These are phyloP conservation scores for Stereum hirsutum DNA, from an alignment of 1,284 basidiomycete species.

Conservation along the genomic window DNA sequence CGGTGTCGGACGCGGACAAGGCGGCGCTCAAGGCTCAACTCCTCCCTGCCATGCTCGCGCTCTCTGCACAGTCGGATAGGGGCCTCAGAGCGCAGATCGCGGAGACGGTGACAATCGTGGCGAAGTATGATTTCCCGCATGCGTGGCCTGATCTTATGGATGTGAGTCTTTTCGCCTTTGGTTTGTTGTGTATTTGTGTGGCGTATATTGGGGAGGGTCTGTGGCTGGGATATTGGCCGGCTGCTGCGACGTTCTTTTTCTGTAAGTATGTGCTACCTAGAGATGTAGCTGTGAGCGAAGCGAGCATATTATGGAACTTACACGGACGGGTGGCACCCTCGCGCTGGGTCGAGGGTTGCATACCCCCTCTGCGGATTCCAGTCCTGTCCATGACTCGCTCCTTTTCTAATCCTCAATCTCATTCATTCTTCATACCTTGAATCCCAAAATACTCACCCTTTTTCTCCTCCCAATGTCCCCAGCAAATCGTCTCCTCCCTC, in stretches of 20 bases:
- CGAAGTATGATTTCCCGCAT: conserved; percentile 79
- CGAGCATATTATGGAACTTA: too few species aligned
- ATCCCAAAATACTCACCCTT: background rate
- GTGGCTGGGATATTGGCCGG: too few species aligned
- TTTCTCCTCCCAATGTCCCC: background rate
- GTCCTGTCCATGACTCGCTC: too few species aligned
- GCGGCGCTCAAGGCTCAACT: conserved; percentile 56
- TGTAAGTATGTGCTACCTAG: too few species aligned
- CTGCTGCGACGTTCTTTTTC: too few species aligned
- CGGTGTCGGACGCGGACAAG: conserved; percentile 62
- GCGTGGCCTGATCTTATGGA: conserved; percentile 83
- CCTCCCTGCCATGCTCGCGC: conserved; percentile 75
- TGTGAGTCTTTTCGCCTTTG: conserved; percentile 37
- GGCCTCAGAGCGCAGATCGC: conserved; percentile 75
- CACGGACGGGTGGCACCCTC: too few species aligned
- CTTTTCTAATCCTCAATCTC: too few species aligned
- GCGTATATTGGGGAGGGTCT: too few species aligned
- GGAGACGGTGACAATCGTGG: conserved; percentile 83
- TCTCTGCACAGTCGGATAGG: conserved; percentile 62
- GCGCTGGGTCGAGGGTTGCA: too few species aligned
- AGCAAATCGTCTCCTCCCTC: conserved; percentile 83
- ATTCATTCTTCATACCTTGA: background rate
- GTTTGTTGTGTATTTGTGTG: background rate
- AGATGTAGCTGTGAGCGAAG: too few species aligned
- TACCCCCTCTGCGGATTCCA: too few species aligned